phyloP scores from a whole-genome alignment of 2,329 filamentous ascomycete genomes.

The Botryotinia calthae region DNA sequence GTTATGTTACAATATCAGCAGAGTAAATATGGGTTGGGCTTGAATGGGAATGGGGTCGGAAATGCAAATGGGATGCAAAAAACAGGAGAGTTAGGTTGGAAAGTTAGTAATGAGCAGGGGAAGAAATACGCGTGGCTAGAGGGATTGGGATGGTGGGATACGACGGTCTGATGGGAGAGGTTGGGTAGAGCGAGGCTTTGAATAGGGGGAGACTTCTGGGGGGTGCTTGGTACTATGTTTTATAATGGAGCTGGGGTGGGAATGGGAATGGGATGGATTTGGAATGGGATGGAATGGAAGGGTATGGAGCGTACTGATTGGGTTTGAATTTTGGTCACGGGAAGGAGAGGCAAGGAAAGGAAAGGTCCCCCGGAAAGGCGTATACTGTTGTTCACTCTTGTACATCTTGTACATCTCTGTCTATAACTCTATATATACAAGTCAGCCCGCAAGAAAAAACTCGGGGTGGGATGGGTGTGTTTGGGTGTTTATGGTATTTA shows the following conservation, averaged over 20 bases:
- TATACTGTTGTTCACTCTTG: background rate
- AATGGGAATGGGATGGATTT: background rate
- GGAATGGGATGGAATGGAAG: background rate
- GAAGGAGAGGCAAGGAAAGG: background rate
- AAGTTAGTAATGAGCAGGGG: background rate
- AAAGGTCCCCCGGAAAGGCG: background rate
- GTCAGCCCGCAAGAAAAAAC: background rate
- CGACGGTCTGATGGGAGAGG: background rate
- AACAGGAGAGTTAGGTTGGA: conserved; percentile 5
- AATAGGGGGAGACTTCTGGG: background rate
- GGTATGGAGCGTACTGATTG: background rate
- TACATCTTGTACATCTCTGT: background rate
- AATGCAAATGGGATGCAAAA: background rate
- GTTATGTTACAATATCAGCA: background rate
- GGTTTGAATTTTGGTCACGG: background rate
- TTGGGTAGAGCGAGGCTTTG: background rate
- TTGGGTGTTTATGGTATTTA: background rate
- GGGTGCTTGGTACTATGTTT: background rate
- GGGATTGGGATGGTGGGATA: conserved; percentile 19
- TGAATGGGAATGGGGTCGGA: background rate
- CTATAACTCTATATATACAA: background rate
- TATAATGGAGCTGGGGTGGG: background rate
- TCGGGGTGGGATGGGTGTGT: background rate
- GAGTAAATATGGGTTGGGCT: background rate
- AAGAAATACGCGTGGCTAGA: conserved; percentile 19